Percentiles rank a stretch among this genome's conserved stretches.
Evolutionary conservation across 2,329 filamentous ascomycete species (phyloP).

Genomic region (Blastomyces parvus): DNA sequence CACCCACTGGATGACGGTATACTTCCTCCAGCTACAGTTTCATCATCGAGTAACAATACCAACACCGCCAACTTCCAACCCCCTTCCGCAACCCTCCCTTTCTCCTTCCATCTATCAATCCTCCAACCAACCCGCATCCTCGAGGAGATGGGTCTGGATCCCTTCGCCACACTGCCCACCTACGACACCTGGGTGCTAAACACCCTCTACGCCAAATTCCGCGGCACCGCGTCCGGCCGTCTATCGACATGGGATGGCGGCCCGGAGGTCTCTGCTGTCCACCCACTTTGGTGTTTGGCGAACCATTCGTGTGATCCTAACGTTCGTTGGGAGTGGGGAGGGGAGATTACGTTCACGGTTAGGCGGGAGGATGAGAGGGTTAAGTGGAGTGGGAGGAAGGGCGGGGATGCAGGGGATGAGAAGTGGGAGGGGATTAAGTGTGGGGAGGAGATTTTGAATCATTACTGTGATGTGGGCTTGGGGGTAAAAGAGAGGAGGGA

Average conservation of each 20-base stretch:
- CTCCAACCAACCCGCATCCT: conserved; percentile 51
- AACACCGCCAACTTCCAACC: conserved; percentile 1
- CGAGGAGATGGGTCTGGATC: conserved; percentile 54
- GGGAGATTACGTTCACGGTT: conserved; percentile 33
- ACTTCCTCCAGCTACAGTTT: conserved; percentile 7
- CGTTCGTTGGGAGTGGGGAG: conserved; percentile 84
- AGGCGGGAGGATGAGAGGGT: conserved; percentile 27
- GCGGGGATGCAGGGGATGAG: conserved; percentile 27
- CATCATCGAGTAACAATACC: neutral
- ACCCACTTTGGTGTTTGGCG: conserved; percentile 90
- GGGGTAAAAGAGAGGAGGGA: conserved; percentile 72
- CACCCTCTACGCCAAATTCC: conserved; percentile 84
- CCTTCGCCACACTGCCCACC: conserved; percentile 39
- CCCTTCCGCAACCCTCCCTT: conserved; percentile 43
- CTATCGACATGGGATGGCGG: conserved; percentile 67
- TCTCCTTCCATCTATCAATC: conserved; percentile 52
- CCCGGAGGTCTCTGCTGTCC: conserved; percentile 85
- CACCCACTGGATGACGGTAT: conserved; percentile 25
- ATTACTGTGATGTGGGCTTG: conserved; percentile 83
- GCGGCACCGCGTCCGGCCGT: conserved; percentile 81
- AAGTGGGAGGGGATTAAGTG: conserved; percentile 57
- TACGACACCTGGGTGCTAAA: conserved; percentile 61
- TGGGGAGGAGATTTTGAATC: conserved; percentile 80
- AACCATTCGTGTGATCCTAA: conserved; percentile 97
- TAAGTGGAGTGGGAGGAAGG: conserved; percentile 26